Conservation (phyloP, 805 yeast species). For the Sporopachydermia lactativora region DNA sequence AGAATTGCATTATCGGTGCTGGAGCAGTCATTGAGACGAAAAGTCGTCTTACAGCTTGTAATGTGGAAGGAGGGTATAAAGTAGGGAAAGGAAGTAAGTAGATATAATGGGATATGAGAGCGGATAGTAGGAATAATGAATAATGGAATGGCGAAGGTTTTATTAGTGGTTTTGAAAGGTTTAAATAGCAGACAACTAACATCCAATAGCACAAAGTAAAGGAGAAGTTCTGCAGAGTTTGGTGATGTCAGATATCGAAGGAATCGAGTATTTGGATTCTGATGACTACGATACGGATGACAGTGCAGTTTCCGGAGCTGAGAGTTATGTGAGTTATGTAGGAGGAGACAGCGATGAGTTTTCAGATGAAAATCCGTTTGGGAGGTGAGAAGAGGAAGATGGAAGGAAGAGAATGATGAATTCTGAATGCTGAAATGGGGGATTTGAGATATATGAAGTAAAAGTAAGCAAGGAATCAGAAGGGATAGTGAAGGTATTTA, state of each 20-base stretch:
- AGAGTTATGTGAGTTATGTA: neutral
- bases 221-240: constrained; percentile 42
- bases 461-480: neutral
- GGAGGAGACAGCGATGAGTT: neutral
- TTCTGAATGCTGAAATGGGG: no score
- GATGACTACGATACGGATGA: constrained; percentile 11
- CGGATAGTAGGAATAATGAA: no score
- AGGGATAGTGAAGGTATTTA: neutral
- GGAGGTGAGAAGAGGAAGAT: no score
- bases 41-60: constrained; percentile 61
- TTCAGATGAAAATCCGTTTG: neutral
- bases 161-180: no score
- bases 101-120: no score
- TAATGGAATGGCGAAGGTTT: no score
- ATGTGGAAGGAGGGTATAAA: constrained; percentile 66
- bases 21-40: constrained; percentile 49
- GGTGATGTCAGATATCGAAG: constrained; percentile 27
- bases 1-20: constrained; percentile 78
- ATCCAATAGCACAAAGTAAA: constrained; percentile 28
- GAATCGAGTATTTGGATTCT: constrained; percentile 17
- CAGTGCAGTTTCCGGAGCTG: constrained; percentile 1
- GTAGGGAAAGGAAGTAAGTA: constrained; percentile 38
- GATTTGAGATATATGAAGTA: neutral
- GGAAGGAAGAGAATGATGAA: no score
- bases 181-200: no score